phyloP scores from a whole-genome alignment of 163 green algal species.

The Chloromonas sp. region DNA sequence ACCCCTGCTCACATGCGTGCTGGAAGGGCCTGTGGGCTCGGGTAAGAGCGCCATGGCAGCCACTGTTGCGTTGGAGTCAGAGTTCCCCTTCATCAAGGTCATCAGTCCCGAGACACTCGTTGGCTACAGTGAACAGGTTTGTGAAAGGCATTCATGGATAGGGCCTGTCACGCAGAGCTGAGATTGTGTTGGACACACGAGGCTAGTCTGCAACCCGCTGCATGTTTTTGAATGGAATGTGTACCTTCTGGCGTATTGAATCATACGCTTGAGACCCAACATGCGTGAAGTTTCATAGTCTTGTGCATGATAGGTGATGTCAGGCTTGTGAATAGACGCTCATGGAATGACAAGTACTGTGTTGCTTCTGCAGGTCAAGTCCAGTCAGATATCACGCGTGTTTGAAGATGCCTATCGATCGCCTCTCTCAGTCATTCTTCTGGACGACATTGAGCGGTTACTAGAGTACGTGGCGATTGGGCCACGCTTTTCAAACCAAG shows the following conservation, averaged over 20 bases:
- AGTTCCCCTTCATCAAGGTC: conserved; percentile 95
- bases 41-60: conserved; percentile 95
- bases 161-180: no score
- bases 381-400: conserved; percentile 71
- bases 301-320: no score
- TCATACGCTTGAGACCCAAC: no score
- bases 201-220: background rate
- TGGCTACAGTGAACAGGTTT: conserved; percentile 73
- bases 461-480: conserved; percentile 93
- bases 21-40: conserved; percentile 67
- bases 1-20: conserved; percentile 68
- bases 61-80: conserved; percentile 72
- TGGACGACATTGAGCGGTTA: conserved; percentile 97
- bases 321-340: no score
- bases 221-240: background rate
- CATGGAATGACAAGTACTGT: background rate
- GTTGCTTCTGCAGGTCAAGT: conserved; percentile 53
- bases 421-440: conserved; percentile 81
- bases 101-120: conserved; percentile 79
- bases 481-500: conserved; percentile 87
- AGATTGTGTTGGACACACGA: no score
- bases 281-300: no score
- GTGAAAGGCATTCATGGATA: background rate
- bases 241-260: no score
- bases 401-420: conserved; percentile 98